phyloP scores from a whole-genome alignment of 768 basidiomycete genomes.

The Collybiopsis luxurians region DNA sequence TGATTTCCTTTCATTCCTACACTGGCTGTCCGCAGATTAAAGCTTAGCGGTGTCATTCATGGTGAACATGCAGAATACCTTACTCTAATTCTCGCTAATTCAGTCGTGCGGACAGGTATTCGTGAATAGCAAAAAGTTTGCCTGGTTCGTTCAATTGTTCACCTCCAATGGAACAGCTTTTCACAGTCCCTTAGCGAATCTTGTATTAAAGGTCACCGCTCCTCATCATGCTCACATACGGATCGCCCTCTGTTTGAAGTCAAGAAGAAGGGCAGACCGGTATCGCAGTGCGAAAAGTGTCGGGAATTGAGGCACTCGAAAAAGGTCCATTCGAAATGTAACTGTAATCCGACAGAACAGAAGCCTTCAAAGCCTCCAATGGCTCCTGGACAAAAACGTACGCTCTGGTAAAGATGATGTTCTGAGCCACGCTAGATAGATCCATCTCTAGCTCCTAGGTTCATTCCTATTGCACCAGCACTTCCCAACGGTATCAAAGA shows the following conservation, averaged over 20 bases:
- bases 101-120: slow-evolving; percentile 46
- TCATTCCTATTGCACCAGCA: slow-evolving; percentile 68
- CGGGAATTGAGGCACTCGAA: slow-evolving; percentile 78
- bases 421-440: background rate
- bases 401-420: slow-evolving; percentile 8
- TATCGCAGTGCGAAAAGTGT: slow-evolving; percentile 87
- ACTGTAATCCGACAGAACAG: slow-evolving; percentile 49
- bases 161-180: background rate
- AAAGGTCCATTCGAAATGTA: slow-evolving; percentile 81
- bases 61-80: no score
- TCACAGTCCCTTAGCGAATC: slow-evolving; percentile 56
- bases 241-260: slow-evolving; percentile 91
- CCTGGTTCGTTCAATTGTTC: slow-evolving; percentile 47
- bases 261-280: slow-evolving; percentile 89
- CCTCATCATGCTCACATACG: slow-evolving; percentile 82
- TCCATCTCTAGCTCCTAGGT: slow-evolving; percentile 45
- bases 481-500: slow-evolving; percentile 75
- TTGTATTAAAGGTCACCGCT: slow-evolving; percentile 94
- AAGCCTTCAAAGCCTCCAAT: slow-evolving; percentile 25
- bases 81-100: no score
- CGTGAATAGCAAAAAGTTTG: slow-evolving; percentile 72
- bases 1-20: background rate
- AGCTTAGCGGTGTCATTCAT: no score
- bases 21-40: no score
- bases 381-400: slow-evolving; percentile 40